Percentiles rank a stretch among this genome's conserved stretches.
Conservation (phyloP, 768 basidiomycete species). For the Tremella mesenterica region DNA sequence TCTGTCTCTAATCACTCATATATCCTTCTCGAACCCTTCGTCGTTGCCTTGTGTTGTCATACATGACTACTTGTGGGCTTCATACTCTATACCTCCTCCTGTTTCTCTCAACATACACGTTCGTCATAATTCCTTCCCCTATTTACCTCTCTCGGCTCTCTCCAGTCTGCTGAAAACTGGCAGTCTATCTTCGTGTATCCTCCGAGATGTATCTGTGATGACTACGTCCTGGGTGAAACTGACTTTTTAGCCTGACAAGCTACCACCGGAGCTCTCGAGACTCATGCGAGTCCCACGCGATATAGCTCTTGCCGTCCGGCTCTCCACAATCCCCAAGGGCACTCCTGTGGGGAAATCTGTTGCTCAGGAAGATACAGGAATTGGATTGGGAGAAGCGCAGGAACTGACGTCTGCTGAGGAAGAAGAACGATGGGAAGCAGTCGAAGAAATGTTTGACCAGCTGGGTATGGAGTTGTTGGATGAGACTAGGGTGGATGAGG, state of each 20-base stretch:
- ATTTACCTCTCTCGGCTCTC: no score
- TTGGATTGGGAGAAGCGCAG: background rate
- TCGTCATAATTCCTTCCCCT: no score
- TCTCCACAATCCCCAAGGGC: background rate
- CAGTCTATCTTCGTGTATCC: background rate
- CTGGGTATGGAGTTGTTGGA: slow-evolving; percentile 16
- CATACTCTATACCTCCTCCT: no score
- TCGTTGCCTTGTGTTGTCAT: no score
- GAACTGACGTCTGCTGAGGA: background rate
- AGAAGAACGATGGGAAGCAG: background rate
- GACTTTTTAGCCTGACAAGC: background rate
- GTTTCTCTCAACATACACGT: no score
- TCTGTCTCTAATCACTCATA: no score
- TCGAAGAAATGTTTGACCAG: slow-evolving; percentile 16
- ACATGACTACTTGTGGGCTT: no score
- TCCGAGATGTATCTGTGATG: background rate
- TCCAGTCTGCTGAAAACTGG: no score
- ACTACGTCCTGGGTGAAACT: no score
- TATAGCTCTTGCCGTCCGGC: slow-evolving; percentile 25
- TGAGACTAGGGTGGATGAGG: slow-evolving; percentile 19
- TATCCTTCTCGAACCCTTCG: no score
- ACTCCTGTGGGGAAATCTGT: no score
- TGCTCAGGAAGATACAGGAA: no score
- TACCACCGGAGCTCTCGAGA: background rate
- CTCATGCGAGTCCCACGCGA: slow-evolving; percentile 14